These are phyloP conservation scores for Kluyveromyces dobzhanskii DNA, from an alignment of 805 yeast species.

Conservation along the genomic window DNA sequence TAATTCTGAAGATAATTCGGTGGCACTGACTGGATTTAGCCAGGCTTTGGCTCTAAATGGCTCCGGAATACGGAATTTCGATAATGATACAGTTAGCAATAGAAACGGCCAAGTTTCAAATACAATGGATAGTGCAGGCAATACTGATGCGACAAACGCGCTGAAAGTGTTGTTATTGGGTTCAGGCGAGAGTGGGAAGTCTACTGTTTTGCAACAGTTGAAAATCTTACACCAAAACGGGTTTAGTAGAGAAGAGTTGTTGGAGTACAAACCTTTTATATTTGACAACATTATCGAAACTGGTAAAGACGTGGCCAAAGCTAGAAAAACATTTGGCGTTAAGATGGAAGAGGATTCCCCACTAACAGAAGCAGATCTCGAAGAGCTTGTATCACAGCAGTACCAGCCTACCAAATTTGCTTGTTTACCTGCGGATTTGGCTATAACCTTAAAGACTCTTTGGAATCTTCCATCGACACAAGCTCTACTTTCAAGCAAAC, in stretches of 20 bases:
- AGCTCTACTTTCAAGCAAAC: constrained; percentile 42
- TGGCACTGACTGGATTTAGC: constrained; percentile 3
- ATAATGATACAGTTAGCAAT: not conserved
- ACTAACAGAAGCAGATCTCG: constrained; percentile 25
- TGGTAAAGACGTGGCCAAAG: constrained; percentile 60
- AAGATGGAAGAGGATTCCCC: constrained; percentile 27
- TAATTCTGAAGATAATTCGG: not conserved
- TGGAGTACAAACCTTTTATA: constrained; percentile 70
- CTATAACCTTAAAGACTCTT: constrained; percentile 40
- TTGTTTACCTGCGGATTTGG: constrained; percentile 43
- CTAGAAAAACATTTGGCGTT: constrained; percentile 43
- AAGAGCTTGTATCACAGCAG: constrained; percentile 8
- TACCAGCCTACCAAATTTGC: constrained; percentile 5
- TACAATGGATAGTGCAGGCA: no score
- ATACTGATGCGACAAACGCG: constrained; percentile 11
- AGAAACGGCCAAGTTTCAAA: not conserved
- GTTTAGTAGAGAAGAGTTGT: constrained; percentile 45
- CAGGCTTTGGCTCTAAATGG: constrained; percentile 2
- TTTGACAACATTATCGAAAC: constrained; percentile 72
- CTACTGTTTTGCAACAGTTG: constrained; percentile 34
- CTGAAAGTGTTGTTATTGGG: constrained; percentile 68
- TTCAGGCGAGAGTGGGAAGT: constrained; percentile 52
- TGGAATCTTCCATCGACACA: constrained; percentile 54
- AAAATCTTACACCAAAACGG: constrained; percentile 30
- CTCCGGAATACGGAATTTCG: not conserved